Evolutionary conservation across 2,329 filamentous ascomycete species (phyloP).

Genomic region (Venturiaceae sp.): DNA sequence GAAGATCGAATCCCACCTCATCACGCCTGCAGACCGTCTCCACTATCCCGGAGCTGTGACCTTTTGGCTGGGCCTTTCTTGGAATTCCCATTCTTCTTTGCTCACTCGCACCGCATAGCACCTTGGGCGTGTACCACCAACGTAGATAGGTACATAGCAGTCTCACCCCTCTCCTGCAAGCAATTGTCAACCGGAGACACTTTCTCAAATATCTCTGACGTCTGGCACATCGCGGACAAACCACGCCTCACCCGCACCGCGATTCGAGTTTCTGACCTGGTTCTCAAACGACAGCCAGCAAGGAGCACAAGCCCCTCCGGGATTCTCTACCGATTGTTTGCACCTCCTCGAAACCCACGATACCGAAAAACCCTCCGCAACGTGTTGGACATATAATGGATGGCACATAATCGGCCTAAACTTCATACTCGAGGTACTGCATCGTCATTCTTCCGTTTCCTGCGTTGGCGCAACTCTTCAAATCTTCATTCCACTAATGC

Average conservation of each 20-base stretch:
- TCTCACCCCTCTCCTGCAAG: not conserved
- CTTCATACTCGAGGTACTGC: not conserved
- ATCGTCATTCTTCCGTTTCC: not conserved
- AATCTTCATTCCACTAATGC: not conserved
- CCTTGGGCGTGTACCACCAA: not conserved
- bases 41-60: no score
- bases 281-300: not conserved
- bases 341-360: not conserved
- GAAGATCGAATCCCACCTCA: not conserved
- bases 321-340: not conserved
- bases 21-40: not conserved
- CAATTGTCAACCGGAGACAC: not conserved
- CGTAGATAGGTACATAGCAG: not conserved
- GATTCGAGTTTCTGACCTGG: not conserved
- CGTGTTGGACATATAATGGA: not conserved
- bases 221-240: not conserved
- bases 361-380: no score
- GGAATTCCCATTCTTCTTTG: not conserved
- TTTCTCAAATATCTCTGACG: not conserved
- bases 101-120: not conserved
- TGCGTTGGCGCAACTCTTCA: not conserved
- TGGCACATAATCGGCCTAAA: not conserved
- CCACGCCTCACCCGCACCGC: not conserved
- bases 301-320: not conserved
- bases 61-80: not conserved